These are phyloP conservation scores for Neonectria faginata DNA, from an alignment of 2,329 filamentous ascomycete genomes.

Conservation along the genomic window DNA sequence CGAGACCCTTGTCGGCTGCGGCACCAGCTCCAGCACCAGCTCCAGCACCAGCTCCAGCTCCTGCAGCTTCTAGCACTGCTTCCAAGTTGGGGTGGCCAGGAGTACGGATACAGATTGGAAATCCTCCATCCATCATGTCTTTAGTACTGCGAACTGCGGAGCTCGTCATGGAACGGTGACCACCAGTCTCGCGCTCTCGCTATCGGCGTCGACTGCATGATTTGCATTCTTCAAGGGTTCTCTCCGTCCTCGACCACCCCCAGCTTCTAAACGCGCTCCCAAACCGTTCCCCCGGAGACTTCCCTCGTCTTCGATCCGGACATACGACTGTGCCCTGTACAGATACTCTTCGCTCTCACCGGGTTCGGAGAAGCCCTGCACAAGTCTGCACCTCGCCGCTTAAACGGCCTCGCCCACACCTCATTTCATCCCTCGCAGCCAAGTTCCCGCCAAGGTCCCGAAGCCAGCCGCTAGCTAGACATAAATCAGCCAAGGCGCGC, in stretches of 20 bases:
- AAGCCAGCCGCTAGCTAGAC: constrained; percentile 11
- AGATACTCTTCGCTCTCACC: background rate
- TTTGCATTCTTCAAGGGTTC: constrained; percentile 18
- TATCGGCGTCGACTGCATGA: constrained; percentile 13
- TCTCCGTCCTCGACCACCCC: constrained; percentile 3
- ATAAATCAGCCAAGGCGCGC: constrained; percentile 15
- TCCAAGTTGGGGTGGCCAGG: background rate
- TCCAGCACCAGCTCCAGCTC: background rate
- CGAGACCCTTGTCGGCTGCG: background rate
- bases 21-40: background rate
- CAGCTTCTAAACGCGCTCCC: constrained; percentile 11
- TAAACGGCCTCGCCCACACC: constrained; percentile 8
- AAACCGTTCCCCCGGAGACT: constrained; percentile 25
- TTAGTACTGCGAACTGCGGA: background rate
- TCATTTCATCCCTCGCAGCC: constrained; percentile 25
- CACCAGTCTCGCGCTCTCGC: background rate
- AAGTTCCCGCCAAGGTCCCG: constrained; percentile 31
- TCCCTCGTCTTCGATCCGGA: constrained; percentile 15
- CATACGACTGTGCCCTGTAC: constrained; percentile 6
- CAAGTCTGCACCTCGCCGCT: background rate
- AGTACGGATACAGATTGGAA: constrained; percentile 1
- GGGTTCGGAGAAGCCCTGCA: background rate
- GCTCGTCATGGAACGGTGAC: background rate
- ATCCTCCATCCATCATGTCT: background rate
- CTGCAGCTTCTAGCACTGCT: background rate